Evolutionary conservation across 805 yeast genomes (phyloP).

Genomic region (Starmerella asiatica): DNA sequence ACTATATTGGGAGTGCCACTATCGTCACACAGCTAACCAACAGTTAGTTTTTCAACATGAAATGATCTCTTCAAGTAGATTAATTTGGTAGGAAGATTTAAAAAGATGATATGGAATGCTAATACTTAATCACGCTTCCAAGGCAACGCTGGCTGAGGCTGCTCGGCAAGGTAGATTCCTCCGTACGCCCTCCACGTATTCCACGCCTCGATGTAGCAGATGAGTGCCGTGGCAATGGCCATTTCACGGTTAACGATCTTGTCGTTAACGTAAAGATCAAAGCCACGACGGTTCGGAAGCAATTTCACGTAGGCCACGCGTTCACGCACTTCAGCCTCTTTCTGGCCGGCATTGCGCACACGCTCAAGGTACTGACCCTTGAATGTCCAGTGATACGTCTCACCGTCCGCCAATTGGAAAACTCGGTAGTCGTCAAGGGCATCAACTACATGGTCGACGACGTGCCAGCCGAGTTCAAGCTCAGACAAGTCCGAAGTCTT

Average conservation of each 20-base stretch:
- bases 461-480: slow-evolving; percentile 52
- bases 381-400: slow-evolving; percentile 52
- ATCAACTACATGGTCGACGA: slow-evolving; percentile 45
- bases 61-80: too few species aligned
- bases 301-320: slow-evolving; percentile 49
- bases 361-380: slow-evolving; percentile 45
- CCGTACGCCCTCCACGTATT: slow-evolving; percentile 47
- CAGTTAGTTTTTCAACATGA: too few species aligned
- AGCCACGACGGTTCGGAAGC: slow-evolving; percentile 43
- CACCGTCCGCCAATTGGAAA: slow-evolving; percentile 48
- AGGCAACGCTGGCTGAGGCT: slow-evolving; percentile 16
- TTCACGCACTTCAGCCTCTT: slow-evolving; percentile 49
- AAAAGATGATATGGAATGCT: too few species aligned
- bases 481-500: slow-evolving; percentile 36
- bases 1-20: too few species aligned
- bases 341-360: slow-evolving; percentile 47
- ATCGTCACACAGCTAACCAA: too few species aligned
- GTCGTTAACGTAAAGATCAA: slow-evolving; percentile 43
- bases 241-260: slow-evolving; percentile 42
- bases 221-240: slow-evolving; percentile 46
- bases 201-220: slow-evolving; percentile 56
- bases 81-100: too few species aligned
- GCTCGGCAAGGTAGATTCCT: slow-evolving; percentile 44
- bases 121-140: slow-evolving; percentile 23
- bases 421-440: slow-evolving; percentile 47